Percentiles rank a stretch among this genome's conserved stretches.
Conservation (phyloP, 2,329 filamentous ascomycete genomes). For the Phyllosticta citribraziliensis region DNA sequence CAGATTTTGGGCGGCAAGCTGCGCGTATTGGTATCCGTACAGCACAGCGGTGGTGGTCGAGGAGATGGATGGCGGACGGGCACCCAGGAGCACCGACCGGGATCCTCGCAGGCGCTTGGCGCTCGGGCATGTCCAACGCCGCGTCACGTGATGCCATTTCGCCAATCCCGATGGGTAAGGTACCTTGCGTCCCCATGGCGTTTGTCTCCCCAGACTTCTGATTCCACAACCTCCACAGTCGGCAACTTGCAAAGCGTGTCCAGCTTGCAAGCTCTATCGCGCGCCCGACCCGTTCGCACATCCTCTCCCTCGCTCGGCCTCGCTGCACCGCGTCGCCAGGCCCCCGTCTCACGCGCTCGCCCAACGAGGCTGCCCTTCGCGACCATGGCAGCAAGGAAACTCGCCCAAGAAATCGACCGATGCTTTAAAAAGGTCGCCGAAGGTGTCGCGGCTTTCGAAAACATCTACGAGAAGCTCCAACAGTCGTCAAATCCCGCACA, state of each 20-base stretch:
- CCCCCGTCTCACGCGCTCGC: slow-evolving; percentile 12
- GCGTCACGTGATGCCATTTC: not conserved
- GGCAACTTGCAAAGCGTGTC: not conserved
- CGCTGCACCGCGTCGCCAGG: not conserved
- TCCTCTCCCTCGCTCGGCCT: not conserved
- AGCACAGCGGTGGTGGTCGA: not conserved
- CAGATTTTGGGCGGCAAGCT: not conserved
- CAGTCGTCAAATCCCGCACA: slow-evolving; percentile 85
- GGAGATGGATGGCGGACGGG: not conserved
- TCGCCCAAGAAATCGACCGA: slow-evolving; percentile 97
- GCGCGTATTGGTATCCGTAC: not conserved
- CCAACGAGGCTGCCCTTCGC: slow-evolving; percentile 23
- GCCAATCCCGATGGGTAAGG: not conserved
- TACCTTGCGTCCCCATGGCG: not conserved
- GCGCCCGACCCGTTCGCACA: not conserved
- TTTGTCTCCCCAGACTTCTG: not conserved
- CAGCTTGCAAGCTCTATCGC: not conserved
- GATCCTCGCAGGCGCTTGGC: not conserved
- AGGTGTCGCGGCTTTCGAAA: slow-evolving; percentile 84
- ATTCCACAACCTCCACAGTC: not conserved
- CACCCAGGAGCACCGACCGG: not conserved
- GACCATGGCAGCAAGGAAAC: slow-evolving; percentile 88
- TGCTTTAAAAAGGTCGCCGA: slow-evolving; percentile 98
- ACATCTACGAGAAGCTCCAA: slow-evolving; percentile 96
- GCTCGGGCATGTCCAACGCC: not conserved